phyloP scores from a whole-genome alignment of 2,329 filamentous ascomycete genomes.

The Alternaria angustiovoidea region DNA sequence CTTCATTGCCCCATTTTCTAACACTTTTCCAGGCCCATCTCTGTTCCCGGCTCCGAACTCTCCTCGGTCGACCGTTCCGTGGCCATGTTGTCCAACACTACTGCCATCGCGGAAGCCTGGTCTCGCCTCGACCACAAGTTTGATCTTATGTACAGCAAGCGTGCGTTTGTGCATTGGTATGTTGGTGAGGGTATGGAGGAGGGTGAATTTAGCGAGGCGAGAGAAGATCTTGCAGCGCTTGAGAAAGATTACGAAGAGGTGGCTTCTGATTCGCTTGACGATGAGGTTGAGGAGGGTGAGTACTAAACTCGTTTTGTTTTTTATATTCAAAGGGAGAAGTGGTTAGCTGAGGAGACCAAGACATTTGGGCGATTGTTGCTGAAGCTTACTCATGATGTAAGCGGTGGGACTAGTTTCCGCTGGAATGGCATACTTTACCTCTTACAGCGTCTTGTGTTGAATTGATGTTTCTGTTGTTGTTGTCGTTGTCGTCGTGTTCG shows the following conservation, averaged over 20 bases:
- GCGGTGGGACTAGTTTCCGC: too few relatives aligned
- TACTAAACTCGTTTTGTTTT: constrained; percentile 38
- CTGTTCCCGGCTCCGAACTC: constrained; percentile 94
- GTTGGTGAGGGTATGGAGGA: constrained; percentile 94
- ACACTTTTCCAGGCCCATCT: constrained; percentile 75
- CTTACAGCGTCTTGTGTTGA: too few relatives aligned
- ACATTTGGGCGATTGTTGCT: too few relatives aligned
- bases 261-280: constrained; percentile 71
- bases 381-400: too few relatives aligned
- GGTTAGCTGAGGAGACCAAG: too few relatives aligned
- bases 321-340: too few relatives aligned
- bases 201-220: constrained; percentile 86
- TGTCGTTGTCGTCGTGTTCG: too few relatives aligned
- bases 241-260: constrained; percentile 91
- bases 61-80: constrained; percentile 98
- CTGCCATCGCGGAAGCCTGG: constrained; percentile 77
- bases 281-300: constrained; percentile 62
- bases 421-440: too few relatives aligned
- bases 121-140: constrained; percentile 77
- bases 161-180: constrained; percentile 79
- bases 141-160: constrained; percentile 81
- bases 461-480: too few relatives aligned
- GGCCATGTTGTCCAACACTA: constrained; percentile 79
- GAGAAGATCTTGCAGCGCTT: constrained; percentile 83
- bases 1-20: background rate